Evolutionary conservation across 1,284 basidiomycete genomes (phyloP).

Genomic region (Phlebopus sp.): DNA sequence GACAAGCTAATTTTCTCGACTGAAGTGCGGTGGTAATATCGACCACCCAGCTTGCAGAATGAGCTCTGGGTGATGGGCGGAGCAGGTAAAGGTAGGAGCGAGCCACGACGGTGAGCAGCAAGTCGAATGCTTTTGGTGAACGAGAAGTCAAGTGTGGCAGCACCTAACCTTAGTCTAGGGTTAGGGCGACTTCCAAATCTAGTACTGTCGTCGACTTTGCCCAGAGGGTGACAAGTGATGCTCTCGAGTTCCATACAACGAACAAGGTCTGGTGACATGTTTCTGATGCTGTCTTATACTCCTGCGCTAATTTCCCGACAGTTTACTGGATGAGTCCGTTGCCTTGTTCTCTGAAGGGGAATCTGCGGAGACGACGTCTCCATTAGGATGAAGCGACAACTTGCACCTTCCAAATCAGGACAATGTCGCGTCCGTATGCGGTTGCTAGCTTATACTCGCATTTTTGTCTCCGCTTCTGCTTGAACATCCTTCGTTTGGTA

Average conservation of each 20-base stretch:
- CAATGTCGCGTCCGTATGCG: conserved; percentile 17
- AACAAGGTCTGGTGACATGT: conserved; percentile 5
- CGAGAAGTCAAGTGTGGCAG: background rate
- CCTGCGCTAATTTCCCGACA: background rate
- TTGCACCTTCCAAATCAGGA: conserved; percentile 16
- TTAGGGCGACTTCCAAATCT: too few relatives aligned
- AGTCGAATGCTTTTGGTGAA: too few relatives aligned
- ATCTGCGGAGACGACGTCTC: background rate
- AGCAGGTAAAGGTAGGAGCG: conserved; percentile 1
- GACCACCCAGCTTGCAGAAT: too few relatives aligned
- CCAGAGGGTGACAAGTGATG: background rate
- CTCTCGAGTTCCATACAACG: background rate
- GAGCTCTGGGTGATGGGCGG: too few relatives aligned
- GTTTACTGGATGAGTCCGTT: background rate
- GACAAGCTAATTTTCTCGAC: background rate
- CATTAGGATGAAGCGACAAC: background rate
- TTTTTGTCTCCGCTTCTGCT: conserved; percentile 7
- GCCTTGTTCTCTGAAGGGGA: conserved; percentile 13
- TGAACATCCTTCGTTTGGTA: conserved; percentile 16
- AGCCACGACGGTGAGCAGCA: background rate
- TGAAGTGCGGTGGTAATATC: background rate
- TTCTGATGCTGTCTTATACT: background rate
- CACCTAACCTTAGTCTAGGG: conserved; percentile 4
- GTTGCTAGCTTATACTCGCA: conserved; percentile 27
- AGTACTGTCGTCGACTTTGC: background rate